Evolutionary conservation across 208 protist species (phyloP), one percentile per base, ranked within the genome.

Genomic region (Phytomonas sp.): DNA sequence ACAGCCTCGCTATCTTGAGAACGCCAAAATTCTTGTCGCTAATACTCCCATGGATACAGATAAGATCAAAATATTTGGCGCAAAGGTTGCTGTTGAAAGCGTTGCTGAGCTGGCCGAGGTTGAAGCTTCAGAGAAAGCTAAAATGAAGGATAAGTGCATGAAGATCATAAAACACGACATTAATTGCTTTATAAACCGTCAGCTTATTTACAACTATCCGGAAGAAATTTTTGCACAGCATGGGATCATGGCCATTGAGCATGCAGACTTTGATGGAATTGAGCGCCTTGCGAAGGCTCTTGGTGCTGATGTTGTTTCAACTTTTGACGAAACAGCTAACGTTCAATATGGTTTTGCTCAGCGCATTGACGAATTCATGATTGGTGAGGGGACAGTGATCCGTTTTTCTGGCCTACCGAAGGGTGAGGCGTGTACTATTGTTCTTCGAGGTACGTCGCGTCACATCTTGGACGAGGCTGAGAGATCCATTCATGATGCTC

Each of bases 11-110:
- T 74, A 81, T 40, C 82, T 99, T 36, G 89, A 98, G 75, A 99
- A 99, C 67, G 95, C 97, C 20, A 99, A 98, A 73, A 99, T 99
- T 75, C 76, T 99, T 36, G 87, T 99, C 40, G 98, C 98, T 20
- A 99, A 99, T 84, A 99, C 99, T 15, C 84, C 98, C 28, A 99
- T 99, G 98, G 99, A 99, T 77, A 99, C 98, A 33, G 99, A 99
- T 80, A 99, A 99, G 81, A 98, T 99, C 71, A 99, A 99, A 81
- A 97, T 99, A 72, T 98, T 98, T 76, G 95, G 97, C 36, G 87
- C 93, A 11, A 97, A 97, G 72, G 96, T 98, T 64, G 88, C 91
- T 63, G 97, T 99, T 4, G 95, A 99, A 63, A 96, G 87, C 46
- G 91, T 98, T 59, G 80, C 89, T 2, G 88, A 98, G 77, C 79